Conservation (phyloP, 1,284 basidiomycete species). For the Leccinum holopus region DNA sequence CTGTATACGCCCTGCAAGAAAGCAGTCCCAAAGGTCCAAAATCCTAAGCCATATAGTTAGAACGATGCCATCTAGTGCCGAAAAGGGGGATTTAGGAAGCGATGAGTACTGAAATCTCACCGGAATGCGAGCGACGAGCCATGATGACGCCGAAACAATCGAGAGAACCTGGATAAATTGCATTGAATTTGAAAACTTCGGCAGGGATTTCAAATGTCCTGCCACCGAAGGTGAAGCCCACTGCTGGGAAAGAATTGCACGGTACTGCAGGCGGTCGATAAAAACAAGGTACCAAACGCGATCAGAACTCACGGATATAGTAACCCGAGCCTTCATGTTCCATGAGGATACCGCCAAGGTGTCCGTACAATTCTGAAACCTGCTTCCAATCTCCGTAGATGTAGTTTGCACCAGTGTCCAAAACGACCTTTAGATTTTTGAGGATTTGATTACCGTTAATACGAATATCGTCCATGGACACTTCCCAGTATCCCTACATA, state of each 20-base stretch:
- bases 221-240: not conserved
- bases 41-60: no score
- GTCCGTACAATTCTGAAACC: no score
- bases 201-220: not conserved
- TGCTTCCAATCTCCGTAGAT: no score
- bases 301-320: not conserved
- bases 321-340: not conserved
- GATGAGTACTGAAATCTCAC: not conserved
- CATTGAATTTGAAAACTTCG: not conserved
- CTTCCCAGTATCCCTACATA: no score
- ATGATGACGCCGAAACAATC: not conserved
- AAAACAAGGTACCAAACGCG: not conserved
- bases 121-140: not conserved
- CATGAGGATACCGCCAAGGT: no score
- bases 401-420: no score
- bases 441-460: no score
- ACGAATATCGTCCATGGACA: no score
- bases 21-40: no score
- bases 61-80: no score
- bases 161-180: not conserved
- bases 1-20: no score
- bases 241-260: not conserved
- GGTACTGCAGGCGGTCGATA: not conserved
- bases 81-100: not conserved
- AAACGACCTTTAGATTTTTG: no score